Evolutionary conservation across 768 basidiomycete species (phyloP), one percentile per base, ranked within the genome.

Genomic region (Collybiopsis confluens): DNA sequence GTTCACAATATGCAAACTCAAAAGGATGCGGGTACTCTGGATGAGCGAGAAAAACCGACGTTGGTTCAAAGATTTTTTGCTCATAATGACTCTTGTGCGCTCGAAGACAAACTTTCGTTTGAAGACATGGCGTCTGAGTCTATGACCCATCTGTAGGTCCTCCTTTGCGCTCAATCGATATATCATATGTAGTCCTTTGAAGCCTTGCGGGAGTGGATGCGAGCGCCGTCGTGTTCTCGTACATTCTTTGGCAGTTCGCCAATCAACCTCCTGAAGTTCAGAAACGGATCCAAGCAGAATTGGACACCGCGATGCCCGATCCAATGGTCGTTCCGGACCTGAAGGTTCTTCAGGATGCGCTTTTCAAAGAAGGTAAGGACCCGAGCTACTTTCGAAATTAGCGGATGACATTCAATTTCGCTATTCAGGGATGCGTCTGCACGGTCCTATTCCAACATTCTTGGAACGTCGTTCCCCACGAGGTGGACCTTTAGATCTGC

Each of bases 121-220:
- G 78, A 79, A 54, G 81, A 90, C 62, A 80, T 89, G 59, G 83
- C 90, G 61, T 88, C 88, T 20, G 88, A 91, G 66, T 75, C 81
- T 58, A 90, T 90, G 84, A 88, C 86, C 13, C 88, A 91, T 60
- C 68, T 88, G 88, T 90, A 64, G 41, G 80, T 68, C 35, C 30
- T 45, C 26, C 51, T 58, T 33, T n/a, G n/a, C 21, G 10, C 26
- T 56, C 8, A 45, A 24, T 10, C 54, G 30, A 49, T n/a, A n/a
- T n/a, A n/a, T n/a, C n/a, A 18, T 21, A 18, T 46, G 54, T 35
- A n/a, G 23, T 15, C 13, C 41, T 10, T 46, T 10, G 13, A 55
- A 90, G 90, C 64, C 78, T 92, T 53, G 90, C 89, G 48, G 88
- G 84, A 33, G 79, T 85, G 23, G 89, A 91, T 62, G 90, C 90